phyloP scores from a whole-genome alignment of 2,329 filamentous ascomycete genomes.

The Colletotrichum viniferum region DNA sequence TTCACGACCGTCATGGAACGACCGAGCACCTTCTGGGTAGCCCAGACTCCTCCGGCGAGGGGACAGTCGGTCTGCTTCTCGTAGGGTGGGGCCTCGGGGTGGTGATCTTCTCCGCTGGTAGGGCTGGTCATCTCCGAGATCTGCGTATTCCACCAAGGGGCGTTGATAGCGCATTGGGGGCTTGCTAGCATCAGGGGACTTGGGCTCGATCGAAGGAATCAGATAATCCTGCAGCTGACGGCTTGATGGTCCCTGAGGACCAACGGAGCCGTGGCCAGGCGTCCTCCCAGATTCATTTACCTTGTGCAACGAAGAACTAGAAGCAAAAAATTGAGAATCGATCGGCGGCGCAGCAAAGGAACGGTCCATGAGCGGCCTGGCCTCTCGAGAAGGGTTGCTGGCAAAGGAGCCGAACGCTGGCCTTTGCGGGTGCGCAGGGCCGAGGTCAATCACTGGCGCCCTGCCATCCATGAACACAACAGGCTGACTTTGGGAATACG shows the following conservation, averaged over 20 bases:
- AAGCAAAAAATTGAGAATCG: constrained; percentile 10
- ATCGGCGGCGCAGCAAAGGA: not conserved
- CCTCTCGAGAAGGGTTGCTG: constrained; percentile 25
- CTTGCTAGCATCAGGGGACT: constrained; percentile 34
- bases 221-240: constrained; percentile 45
- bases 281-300: constrained; percentile 28
- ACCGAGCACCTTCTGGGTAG: not conserved
- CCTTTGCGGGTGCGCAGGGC: constrained; percentile 19
- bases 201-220: constrained; percentile 51
- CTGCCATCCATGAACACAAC: not conserved
- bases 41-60: not conserved
- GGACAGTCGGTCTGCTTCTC: not conserved
- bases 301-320: constrained; percentile 20
- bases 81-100: not conserved
- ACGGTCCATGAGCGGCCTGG: constrained; percentile 5
- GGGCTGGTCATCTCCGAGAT: not conserved
- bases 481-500: not conserved
- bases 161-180: not conserved
- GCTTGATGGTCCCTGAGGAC: constrained; percentile 23
- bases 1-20: not conserved
- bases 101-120: not conserved
- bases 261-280: constrained; percentile 23
- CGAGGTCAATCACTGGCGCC: constrained; percentile 12
- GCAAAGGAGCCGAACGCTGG: constrained; percentile 2
- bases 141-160: constrained; percentile 7